Conservation (phyloP, 139 green algal species). For the Chlorella vulgaris region DNA sequence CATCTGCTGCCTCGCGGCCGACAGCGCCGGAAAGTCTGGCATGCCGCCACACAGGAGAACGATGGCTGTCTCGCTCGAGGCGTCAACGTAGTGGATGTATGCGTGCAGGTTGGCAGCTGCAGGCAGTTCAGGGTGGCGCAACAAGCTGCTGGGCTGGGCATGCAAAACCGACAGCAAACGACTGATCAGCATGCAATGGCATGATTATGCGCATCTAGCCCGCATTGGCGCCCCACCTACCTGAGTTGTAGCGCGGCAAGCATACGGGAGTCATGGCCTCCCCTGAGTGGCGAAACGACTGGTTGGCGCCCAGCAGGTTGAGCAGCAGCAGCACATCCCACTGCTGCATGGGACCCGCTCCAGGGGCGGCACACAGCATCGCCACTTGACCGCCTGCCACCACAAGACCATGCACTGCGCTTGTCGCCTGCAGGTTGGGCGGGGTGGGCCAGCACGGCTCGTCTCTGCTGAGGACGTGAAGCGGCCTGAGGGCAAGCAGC, state of each 20-base stretch:
- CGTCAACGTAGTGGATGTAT: slow-evolving; percentile 73
- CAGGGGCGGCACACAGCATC: slow-evolving; percentile 35
- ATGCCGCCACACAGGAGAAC: slow-evolving; percentile 36
- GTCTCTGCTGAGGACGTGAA: too few relatives aligned
- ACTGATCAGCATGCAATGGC: background rate
- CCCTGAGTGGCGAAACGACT: slow-evolving; percentile 53
- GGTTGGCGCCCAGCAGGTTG: slow-evolving; percentile 76
- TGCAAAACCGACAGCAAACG: too few relatives aligned
- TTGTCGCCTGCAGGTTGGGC: slow-evolving; percentile 36
- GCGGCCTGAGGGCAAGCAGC: too few relatives aligned
- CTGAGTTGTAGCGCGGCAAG: slow-evolving; percentile 78
- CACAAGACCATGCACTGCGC: slow-evolving; percentile 64
- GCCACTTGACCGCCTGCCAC: slow-evolving; percentile 49
- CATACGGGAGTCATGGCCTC: slow-evolving; percentile 84
- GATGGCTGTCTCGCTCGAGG: slow-evolving; percentile 17
- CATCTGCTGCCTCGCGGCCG: background rate
- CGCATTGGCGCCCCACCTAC: too few relatives aligned
- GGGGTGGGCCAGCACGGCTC: background rate
- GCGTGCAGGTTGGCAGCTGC: slow-evolving; percentile 80
- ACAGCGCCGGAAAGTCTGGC: slow-evolving; percentile 17
- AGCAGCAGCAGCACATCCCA: slow-evolving; percentile 81
- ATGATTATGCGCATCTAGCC: background rate
- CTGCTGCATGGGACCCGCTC: slow-evolving; percentile 52
- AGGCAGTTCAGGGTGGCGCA: background rate
- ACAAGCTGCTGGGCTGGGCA: background rate